Base-by-base conservation (phyloP, 768 basidiomycete species). In the Chlorophyllum brunneum region DNA sequence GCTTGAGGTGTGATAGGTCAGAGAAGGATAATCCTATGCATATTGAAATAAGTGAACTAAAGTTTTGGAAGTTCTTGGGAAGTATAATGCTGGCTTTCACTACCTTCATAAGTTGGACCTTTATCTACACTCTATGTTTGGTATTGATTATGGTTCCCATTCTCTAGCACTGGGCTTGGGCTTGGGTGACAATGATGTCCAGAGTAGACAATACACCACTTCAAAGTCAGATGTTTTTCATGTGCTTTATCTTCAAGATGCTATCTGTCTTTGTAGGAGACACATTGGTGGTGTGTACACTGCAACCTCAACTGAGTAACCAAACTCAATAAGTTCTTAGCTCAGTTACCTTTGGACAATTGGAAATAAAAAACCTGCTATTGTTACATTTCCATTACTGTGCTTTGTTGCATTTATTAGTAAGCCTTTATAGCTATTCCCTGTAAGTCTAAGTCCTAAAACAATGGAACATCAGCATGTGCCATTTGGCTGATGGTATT, bases 331-430 rank as follows among this genome's bases (percentile, higher is more conserved):
- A 16, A 37, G 13, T 15, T 5, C 18, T 11, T 22, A 40, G 37
- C 48, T 49, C 20, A 39, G 39, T 22, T 38, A 38, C 16, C 16
- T 40, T 27, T 49, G 48, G 48, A 39, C 37, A 16, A 39, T 49
- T n/a, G 48, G 48, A 30, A 30, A 30, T 5, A 40, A 39, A 13
- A 40, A 24, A 11, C 18, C 33, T 2, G 2, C n/a, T 4, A n/a
- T 38, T 20, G 7, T 40, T 16, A 23, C 13, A 13, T 40, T 38
- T 30, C 47, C 48, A 29, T 39, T 49, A 26, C 8, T 39, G 11
- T 49, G 38, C 2, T 40, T 40, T 8, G 18, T 18, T 18, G 48
- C 18, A 16, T 49, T 39, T 22, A 30, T 40, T 29, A 26, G 38
- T 41, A 27, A 18, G 37, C 31, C 18, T 27, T 18, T 10, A 23